These are phyloP conservation scores for Trichoderma sp. DNA, from an alignment of 2,329 filamentous ascomycete genomes.

Conservation along the genomic window DNA sequence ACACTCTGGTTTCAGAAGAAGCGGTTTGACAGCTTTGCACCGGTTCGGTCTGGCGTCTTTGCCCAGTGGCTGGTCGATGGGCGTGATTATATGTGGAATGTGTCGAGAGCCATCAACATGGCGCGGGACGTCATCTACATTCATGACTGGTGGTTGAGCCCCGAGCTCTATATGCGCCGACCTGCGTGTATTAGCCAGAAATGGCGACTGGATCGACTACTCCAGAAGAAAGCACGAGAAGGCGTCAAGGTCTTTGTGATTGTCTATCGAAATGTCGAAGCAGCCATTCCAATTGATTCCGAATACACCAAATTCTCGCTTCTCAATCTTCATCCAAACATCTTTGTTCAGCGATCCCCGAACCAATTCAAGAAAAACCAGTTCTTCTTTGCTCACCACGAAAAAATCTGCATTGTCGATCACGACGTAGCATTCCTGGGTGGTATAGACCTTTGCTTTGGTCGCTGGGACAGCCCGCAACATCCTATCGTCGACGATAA, in stretches of 20 bases:
- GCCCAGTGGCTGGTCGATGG: conserved; percentile 97
- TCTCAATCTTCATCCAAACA: conserved; percentile 91
- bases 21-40: conserved; percentile 91
- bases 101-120: conserved; percentile 94
- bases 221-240: conserved; percentile 92
- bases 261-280: conserved; percentile 96
- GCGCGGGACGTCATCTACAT: conserved; percentile 98
- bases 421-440: conserved; percentile 95
- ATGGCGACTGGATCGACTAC: conserved; percentile 88
- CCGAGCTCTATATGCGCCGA: conserved; percentile 91
- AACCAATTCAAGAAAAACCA: conserved; percentile 99
- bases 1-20: conserved; percentile 83
- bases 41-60: conserved; percentile 81
- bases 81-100: conserved; percentile 99
- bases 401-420: conserved; percentile 96
- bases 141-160: conserved; percentile 98
- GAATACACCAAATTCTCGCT: conserved; percentile 98
- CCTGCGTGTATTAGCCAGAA: conserved; percentile 96
- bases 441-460: conserved; percentile 95
- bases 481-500: conserved; percentile 92
- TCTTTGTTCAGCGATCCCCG: conserved; percentile 93
- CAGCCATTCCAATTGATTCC: conserved; percentile 95
- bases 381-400: conserved; percentile 99
- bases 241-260: conserved; percentile 98
- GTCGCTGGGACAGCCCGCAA: conserved; percentile 94